Conservation (phyloP, 768 basidiomycete species). For the Lentinus brumalis region DNA sequence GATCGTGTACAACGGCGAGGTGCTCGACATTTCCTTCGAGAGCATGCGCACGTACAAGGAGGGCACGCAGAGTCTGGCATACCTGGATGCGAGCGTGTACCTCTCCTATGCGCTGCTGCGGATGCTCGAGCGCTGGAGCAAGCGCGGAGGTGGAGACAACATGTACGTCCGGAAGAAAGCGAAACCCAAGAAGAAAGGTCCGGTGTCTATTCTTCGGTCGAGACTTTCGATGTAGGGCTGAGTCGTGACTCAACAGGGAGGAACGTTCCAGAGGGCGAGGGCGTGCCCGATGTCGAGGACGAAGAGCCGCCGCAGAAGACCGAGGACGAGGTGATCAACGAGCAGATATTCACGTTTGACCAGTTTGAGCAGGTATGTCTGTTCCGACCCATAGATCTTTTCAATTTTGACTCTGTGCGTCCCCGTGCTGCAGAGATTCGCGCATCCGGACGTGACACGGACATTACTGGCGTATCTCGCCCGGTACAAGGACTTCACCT, state of each 20-base stretch:
- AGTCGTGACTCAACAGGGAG: slow-evolving; percentile 33
- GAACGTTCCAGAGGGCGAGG: slow-evolving; percentile 53
- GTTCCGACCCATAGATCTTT: slow-evolving; percentile 13
- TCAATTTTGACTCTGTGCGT: slow-evolving; percentile 15
- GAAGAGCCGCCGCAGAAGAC: slow-evolving; percentile 58
- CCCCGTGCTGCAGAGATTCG: slow-evolving; percentile 71
- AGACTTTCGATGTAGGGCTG: slow-evolving; percentile 5
- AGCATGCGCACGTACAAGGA: slow-evolving; percentile 78
- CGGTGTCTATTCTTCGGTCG: slow-evolving; percentile 22
- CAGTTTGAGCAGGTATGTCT: slow-evolving; percentile 80
- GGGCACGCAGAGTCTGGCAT: slow-evolving; percentile 76
- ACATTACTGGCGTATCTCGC: slow-evolving; percentile 83
- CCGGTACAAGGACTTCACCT: slow-evolving; percentile 80
- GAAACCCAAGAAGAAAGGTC: slow-evolving; percentile 45
- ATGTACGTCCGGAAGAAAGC: slow-evolving; percentile 74
- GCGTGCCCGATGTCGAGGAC: slow-evolving; percentile 69
- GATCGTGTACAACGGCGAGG: slow-evolving; percentile 93
- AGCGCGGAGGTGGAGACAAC: slow-evolving; percentile 60
- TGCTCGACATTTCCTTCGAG: slow-evolving; percentile 84
- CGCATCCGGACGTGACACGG: slow-evolving; percentile 79
- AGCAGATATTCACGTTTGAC: slow-evolving; percentile 91
- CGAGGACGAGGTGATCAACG: slow-evolving; percentile 67
- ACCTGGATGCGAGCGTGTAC: slow-evolving; percentile 84
- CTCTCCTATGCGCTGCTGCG: slow-evolving; percentile 83
- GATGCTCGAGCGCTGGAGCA: slow-evolving; percentile 89